phyloP scores from a whole-genome alignment of 495 filamentous ascomycete genomes.

The Aspergillus homomorphus region DNA sequence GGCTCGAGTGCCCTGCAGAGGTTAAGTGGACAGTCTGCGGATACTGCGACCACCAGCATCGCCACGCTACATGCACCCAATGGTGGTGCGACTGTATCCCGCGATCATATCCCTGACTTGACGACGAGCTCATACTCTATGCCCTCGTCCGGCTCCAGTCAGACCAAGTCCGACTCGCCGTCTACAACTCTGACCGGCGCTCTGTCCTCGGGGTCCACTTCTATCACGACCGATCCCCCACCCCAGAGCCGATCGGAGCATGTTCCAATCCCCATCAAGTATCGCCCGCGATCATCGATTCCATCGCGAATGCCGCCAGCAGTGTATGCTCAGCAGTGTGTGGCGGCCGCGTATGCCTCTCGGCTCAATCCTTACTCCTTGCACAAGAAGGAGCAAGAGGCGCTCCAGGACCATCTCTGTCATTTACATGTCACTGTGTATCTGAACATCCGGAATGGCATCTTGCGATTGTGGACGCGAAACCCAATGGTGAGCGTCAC shows the following conservation, averaged over 20 bases:
- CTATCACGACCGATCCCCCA: constrained; percentile 13
- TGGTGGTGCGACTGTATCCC: not conserved
- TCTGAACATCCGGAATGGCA: constrained; percentile 93
- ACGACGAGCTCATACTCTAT: constrained; percentile 12
- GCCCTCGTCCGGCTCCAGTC: constrained; percentile 21
- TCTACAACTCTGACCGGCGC: constrained; percentile 18
- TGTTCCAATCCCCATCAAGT: constrained; percentile 30
- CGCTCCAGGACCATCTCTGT: constrained; percentile 77
- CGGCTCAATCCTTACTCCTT: constrained; percentile 86
- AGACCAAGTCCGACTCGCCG: constrained; percentile 33
- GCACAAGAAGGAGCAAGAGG: constrained; percentile 78
- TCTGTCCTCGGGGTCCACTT: constrained; percentile 12
- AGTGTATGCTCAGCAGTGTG: constrained; percentile 84
- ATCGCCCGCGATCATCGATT: constrained; percentile 72
- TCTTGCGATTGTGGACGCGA: constrained; percentile 83
- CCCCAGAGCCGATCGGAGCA: constrained; percentile 9
- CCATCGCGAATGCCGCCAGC: constrained; percentile 66
- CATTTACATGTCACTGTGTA: constrained; percentile 92
- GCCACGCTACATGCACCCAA: not conserved
- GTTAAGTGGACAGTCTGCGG: not conserved
- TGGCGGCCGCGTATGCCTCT: constrained; percentile 82
- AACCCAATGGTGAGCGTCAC: constrained; percentile 88
- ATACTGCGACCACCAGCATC: not conserved
- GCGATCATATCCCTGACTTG: not conserved
- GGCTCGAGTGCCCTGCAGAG: not conserved